Evolutionary conservation across 2,329 filamentous ascomycete genomes (phyloP), one percentile per base, ranked within the genome.

Genomic region (Nannizzia gypsea): DNA sequence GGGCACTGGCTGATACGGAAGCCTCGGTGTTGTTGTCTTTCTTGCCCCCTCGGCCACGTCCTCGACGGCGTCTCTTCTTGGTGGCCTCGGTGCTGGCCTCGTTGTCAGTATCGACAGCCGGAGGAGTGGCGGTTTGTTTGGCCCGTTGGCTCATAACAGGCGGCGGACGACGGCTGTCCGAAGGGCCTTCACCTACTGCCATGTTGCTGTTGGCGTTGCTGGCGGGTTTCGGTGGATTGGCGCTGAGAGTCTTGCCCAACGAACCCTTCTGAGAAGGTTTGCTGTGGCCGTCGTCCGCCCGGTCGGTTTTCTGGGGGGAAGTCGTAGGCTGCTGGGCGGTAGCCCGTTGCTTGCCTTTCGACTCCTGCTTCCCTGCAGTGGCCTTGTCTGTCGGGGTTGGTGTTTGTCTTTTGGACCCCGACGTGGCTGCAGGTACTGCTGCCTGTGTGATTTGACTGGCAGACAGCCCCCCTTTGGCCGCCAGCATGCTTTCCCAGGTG

Each of bases 111-210:
- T n/a, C 54, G 54, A 20, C 24, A 11, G 20, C 31, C 28, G 54
- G 31, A 40, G 54, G 54, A 56, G 31, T 55, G 24, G 50, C n/a
- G 5, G 24, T 22, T 56, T 56, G 54, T 36, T 36, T 36, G 6
- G 36, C 22, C 54, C 38, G 54, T 40, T 56, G 54, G 54, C 54
- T 40, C 54, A 20, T 56, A 40, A 40, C 54, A 56, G 54, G 36
- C 36, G 20, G 54, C 31, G 31, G 13, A 52, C 26, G 48, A 52
- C 48, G 48, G 48, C 26, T 52, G 48, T 52, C 22, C 48, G 48
- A 52, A 52, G 48, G 48, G 48, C 48, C 48, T 52, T 52, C 48
- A 52, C 48, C 48, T 52, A 28, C 48, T 26, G 26, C 26, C 26
- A 24, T 28, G 22, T n/a, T 52, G 22, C 6, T 24, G 6, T 22